Conservation (phyloP, 768 basidiomycete species). For the Collybia sordida region DNA sequence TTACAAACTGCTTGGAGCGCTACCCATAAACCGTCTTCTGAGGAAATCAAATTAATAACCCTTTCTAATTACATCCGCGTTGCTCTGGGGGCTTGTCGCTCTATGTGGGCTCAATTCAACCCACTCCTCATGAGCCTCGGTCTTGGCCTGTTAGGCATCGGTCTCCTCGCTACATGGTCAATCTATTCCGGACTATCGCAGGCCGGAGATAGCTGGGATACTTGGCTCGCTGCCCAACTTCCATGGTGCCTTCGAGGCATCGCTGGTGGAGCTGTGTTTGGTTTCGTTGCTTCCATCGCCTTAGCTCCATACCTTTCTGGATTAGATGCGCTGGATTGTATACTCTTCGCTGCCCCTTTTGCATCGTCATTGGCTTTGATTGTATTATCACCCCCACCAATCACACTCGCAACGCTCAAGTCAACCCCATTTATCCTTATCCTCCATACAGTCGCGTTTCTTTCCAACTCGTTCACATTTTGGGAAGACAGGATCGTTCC, state of each 20-base stretch:
- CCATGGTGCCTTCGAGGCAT: constrained; percentile 30
- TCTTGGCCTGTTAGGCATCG: constrained; percentile 55
- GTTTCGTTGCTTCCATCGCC: constrained; percentile 28
- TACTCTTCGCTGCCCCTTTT: constrained; percentile 48
- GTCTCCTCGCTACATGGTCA: constrained; percentile 53
- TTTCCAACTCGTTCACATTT: constrained; percentile 95
- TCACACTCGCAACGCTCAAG: constrained; percentile 25
- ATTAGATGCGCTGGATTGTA: constrained; percentile 48
- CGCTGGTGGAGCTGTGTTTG: constrained; percentile 36
- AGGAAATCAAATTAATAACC: constrained; percentile 34
- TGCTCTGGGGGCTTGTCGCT: constrained; percentile 71
- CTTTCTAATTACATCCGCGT: constrained; percentile 54
- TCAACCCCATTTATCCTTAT: constrained; percentile 49
- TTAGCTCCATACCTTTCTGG: constrained; percentile 38
- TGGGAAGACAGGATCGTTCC: constrained; percentile 90
- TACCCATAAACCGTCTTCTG: constrained; percentile 17
- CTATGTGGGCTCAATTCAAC: constrained; percentile 96
- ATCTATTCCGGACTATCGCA: constrained; percentile 51
- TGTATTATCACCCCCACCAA: constrained; percentile 35
- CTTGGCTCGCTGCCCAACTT: constrained; percentile 36
- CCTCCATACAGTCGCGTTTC: constrained; percentile 75
- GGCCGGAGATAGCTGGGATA: constrained; percentile 38
- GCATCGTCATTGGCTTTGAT: constrained; percentile 46
- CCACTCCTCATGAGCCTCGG: constrained; percentile 75
- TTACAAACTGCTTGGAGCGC: constrained; percentile 49